Conservation (phyloP, 2,329 filamentous ascomycete species). For the Diaporthe sp. region DNA sequence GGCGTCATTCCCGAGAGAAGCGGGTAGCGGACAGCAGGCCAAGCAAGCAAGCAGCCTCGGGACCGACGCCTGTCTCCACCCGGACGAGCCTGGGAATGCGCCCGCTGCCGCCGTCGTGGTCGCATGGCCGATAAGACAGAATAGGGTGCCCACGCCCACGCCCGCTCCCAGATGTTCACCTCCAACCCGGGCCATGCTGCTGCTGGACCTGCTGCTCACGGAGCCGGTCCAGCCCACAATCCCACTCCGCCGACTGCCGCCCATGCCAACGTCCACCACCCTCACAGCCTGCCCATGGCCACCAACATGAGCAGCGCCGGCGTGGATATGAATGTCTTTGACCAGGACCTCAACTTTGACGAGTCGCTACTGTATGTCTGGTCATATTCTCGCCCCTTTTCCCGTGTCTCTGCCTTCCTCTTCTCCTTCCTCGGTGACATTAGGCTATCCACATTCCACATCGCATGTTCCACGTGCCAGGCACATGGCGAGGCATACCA, state of each 20-base stretch:
- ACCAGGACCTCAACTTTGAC: slow-evolving; percentile 68
- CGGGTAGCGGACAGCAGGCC: background rate
- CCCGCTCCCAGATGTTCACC: slow-evolving; percentile 63
- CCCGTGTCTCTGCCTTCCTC: background rate
- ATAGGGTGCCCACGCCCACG: background rate
- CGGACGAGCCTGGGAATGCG: slow-evolving; percentile 19
- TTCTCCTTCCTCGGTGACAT: background rate
- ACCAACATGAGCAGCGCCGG: slow-evolving; percentile 34
- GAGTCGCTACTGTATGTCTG: slow-evolving; percentile 67
- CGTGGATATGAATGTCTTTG: slow-evolving; percentile 63
- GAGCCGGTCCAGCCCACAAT: slow-evolving; percentile 30
- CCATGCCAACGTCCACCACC: slow-evolving; percentile 24
- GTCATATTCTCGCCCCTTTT: background rate
- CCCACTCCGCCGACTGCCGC: slow-evolving; percentile 24
- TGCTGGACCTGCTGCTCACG: slow-evolving; percentile 46
- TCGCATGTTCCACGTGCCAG: slow-evolving; percentile 6
- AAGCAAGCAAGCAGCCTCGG: background rate
- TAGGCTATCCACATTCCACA: slow-evolving; percentile 2
- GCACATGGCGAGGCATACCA: background rate
- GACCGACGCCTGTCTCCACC: slow-evolving; percentile 12
- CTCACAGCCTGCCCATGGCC: slow-evolving; percentile 34
- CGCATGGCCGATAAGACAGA: slow-evolving; percentile 40
- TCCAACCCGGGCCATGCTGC: slow-evolving; percentile 67
- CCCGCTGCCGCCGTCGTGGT: slow-evolving; percentile 29
- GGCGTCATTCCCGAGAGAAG: background rate